These are phyloP conservation scores for Pythium chondricola DNA, from an alignment of 352 stramenopile species.

Conservation along the genomic window DNA sequence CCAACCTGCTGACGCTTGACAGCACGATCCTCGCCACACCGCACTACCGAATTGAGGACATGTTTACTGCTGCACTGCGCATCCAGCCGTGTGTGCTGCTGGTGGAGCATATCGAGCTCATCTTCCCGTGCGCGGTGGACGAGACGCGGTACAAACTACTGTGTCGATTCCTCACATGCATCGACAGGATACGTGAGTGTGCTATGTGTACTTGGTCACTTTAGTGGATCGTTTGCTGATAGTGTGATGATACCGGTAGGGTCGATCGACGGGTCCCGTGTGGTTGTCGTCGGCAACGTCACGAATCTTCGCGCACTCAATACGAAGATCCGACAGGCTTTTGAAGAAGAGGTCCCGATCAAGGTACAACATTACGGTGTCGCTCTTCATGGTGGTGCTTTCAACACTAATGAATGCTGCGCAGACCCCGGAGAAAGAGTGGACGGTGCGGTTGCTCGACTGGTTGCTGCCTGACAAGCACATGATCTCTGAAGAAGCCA, in stretches of 20 bases:
- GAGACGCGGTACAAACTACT: conserved; percentile 70
- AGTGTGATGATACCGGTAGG: conserved; percentile 10
- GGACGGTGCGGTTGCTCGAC: conserved; percentile 37
- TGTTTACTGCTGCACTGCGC: conserved; percentile 63
- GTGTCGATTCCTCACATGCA: conserved; percentile 44
- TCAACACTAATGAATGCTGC: not conserved
- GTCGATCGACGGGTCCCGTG: conserved; percentile 21
- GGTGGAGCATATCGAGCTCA: conserved; percentile 67
- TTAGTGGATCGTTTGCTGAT: not conserved
- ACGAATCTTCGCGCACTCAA: conserved; percentile 49
- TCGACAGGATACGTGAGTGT: conserved; percentile 49
- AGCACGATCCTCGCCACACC: conserved; percentile 45
- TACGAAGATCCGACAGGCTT: conserved; percentile 61
- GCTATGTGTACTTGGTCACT: not conserved
- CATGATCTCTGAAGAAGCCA: conserved; percentile 36
- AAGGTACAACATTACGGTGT: conserved; percentile 45
- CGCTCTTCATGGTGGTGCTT: no score
- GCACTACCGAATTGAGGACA: conserved; percentile 44
- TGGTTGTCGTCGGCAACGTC: conserved; percentile 63
- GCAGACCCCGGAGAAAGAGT: conserved; percentile 55
- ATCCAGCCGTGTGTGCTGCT: conserved; percentile 66
- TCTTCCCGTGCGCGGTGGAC: conserved; percentile 66
- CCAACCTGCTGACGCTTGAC: conserved; percentile 64
- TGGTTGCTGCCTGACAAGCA: conserved; percentile 31
- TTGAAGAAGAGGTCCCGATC: conserved; percentile 68